A percentile compares a stretch with the other conserved stretches of the same genome.
Evolutionary conservation across 108 stramenopile species (phyloP).

Genomic region (Fistulifera pelliculosa): DNA sequence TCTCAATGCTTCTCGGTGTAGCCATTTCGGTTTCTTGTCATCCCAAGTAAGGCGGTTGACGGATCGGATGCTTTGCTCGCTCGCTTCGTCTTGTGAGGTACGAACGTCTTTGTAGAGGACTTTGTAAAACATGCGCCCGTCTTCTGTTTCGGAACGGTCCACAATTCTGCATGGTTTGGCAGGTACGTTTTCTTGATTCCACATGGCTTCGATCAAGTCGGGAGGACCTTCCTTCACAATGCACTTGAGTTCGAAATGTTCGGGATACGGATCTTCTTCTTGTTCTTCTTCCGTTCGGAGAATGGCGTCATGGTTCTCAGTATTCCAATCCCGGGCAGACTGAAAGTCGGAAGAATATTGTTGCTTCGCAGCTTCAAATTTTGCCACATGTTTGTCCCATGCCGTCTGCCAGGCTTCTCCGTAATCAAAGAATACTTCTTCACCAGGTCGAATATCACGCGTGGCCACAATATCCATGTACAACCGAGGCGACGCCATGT

Average conservation of each 20-base stretch:
- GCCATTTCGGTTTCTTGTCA: constrained; percentile 15
- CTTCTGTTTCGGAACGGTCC: not conserved
- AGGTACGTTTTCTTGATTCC: constrained; percentile 1
- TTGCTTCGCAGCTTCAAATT: constrained; percentile 19
- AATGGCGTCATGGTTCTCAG: constrained; percentile 14
- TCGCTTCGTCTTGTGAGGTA: not conserved
- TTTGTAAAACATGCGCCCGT: constrained; percentile 2
- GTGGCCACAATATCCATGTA: constrained; percentile 40
- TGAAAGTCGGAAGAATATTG: constrained; percentile 7
- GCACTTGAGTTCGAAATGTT: constrained; percentile 10
- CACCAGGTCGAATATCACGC: constrained; percentile 42
- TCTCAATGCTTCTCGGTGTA: constrained; percentile 16
- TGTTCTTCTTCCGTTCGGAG: constrained; percentile 26
- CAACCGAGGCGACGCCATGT: constrained; percentile 16
- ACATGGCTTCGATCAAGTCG: not conserved
- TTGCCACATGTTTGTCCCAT: constrained; percentile 36
- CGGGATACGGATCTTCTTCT: constrained; percentile 18
- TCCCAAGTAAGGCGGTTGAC: not conserved
- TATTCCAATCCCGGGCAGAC: constrained; percentile 19
- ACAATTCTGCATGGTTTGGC: constrained; percentile 3
- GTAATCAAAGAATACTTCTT: constrained; percentile 60
- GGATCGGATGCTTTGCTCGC: not conserved
- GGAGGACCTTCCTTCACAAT: constrained; percentile 11
- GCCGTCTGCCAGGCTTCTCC: constrained; percentile 51
- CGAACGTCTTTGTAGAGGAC: not conserved